phyloP scores from a whole-genome alignment of 768 basidiomycete species.

The Hericium rajendrae region DNA sequence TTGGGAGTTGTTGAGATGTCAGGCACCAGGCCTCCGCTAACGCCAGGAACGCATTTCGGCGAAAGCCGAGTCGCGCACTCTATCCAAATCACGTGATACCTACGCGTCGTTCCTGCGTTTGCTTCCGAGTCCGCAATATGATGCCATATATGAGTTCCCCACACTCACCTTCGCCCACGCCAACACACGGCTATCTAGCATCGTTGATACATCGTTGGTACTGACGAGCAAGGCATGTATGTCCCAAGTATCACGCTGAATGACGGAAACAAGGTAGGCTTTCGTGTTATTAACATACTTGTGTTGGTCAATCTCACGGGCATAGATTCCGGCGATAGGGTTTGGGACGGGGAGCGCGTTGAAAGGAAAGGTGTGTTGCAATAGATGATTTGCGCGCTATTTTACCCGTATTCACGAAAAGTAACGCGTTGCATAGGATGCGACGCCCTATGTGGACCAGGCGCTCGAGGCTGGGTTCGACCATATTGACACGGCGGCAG shows the following conservation, averaged over 20 bases:
- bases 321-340: conserved; percentile 50
- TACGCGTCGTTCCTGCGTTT: too few relatives aligned
- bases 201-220: too few relatives aligned
- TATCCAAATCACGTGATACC: too few relatives aligned
- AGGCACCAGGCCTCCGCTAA: too few relatives aligned
- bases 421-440: conserved; percentile 26
- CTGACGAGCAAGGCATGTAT: conserved; percentile 17
- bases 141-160: background rate
- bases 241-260: conserved; percentile 25
- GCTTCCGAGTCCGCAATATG: too few relatives aligned
- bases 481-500: conserved; percentile 55
- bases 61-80: too few relatives aligned
- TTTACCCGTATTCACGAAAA: too few relatives aligned
- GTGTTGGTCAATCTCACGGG: background rate
- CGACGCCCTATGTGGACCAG: conserved; percentile 42
- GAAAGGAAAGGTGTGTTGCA: conserved; percentile 17
- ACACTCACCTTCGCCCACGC: background rate
- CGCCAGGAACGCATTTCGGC: too few relatives aligned
- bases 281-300: background rate
- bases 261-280: conserved; percentile 26
- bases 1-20: too few relatives aligned
- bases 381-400: background rate
- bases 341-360: conserved; percentile 48
- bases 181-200: too few relatives aligned
- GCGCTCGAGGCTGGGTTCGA: conserved; percentile 52